Conservation (phyloP, 2,329 filamentous ascomycete genomes). For the Exophiala aquamarina region DNA sequence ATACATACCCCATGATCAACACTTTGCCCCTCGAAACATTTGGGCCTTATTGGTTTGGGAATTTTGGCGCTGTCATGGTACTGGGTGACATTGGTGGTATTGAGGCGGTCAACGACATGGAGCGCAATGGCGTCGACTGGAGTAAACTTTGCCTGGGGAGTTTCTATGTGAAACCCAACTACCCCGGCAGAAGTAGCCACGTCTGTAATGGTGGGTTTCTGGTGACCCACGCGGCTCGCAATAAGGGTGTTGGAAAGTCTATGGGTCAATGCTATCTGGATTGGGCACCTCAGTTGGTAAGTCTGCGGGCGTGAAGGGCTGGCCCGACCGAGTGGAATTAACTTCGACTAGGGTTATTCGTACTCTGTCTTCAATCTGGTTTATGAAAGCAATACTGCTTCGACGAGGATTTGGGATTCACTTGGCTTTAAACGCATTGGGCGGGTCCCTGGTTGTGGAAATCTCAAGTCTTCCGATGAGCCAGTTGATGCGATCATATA, state of each 20-base stretch:
- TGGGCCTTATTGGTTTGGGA: slow-evolving; percentile 84
- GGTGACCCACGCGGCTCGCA: slow-evolving; percentile 70
- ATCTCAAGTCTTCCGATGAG: slow-evolving; percentile 67
- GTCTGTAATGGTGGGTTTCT: slow-evolving; percentile 77
- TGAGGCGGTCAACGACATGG: slow-evolving; percentile 52
- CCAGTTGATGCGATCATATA: slow-evolving; percentile 76
- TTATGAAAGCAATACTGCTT: slow-evolving; percentile 89
- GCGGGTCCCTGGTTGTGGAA: slow-evolving; percentile 71
- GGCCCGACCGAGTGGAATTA: slow-evolving; percentile 17
- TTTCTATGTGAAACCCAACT: slow-evolving; percentile 94
- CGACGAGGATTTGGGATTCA: slow-evolving; percentile 87
- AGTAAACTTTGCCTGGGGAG: slow-evolving; percentile 78
- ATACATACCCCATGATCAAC: slow-evolving; percentile 87
- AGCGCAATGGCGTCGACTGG: slow-evolving; percentile 67
- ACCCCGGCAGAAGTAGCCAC: slow-evolving; percentile 85
- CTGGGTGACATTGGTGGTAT: slow-evolving; percentile 69
- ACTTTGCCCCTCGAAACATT: slow-evolving; percentile 73
- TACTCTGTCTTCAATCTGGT: slow-evolving; percentile 95
- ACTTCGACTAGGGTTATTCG: slow-evolving; percentile 65
- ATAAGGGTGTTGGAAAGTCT: slow-evolving; percentile 70
- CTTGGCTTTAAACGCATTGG: slow-evolving; percentile 92
- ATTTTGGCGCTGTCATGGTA: slow-evolving; percentile 86
- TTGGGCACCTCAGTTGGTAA: slow-evolving; percentile 67
- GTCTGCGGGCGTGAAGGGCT: slow-evolving; percentile 23
- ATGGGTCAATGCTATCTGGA: slow-evolving; percentile 77